These are phyloP conservation scores for Cenchrus purpureus DNA, from an alignment of 176 grass and related monocot species.

Conservation along the genomic window DNA sequence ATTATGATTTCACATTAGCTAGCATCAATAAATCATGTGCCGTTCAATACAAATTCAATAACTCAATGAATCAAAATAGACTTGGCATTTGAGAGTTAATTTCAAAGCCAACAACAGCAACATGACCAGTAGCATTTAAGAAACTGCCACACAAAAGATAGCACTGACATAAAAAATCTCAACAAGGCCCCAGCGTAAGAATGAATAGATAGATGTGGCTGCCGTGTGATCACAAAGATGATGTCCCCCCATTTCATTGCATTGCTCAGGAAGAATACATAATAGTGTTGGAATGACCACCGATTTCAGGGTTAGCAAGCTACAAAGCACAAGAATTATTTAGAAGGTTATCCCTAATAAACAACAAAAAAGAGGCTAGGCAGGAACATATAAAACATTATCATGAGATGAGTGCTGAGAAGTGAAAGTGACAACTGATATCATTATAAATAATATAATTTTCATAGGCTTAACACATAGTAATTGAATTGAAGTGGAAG, in stretches of 20 bases:
- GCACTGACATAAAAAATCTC: conserved; percentile 93
- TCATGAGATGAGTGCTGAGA: neutral
- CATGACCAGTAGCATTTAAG: conserved; percentile 14
- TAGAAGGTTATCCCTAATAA: conserved; percentile 19
- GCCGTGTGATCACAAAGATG: conserved; percentile 55
- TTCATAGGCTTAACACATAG: neutral
- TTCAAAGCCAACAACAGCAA: neutral
- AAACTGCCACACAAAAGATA: neutral
- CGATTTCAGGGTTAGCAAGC: conserved; percentile 85
- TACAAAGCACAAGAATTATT: conserved; percentile 46
- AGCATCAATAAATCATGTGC: neutral
- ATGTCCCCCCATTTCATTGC: conserved; percentile 32
- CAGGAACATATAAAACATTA: conserved; percentile 18
- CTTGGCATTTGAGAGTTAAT: conserved; percentile 17
- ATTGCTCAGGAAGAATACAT: conserved; percentile 89
- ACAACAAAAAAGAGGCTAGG: conserved; percentile 14
- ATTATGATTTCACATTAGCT: conserved; percentile 6
- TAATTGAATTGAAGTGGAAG: neutral
- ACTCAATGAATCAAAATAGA: neutral
- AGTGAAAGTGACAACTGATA: neutral
- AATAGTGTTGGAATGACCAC: conserved; percentile 77
- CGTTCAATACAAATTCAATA: conserved; percentile 10
- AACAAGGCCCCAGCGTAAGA: conserved; percentile 68
- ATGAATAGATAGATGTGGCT: conserved; percentile 60
- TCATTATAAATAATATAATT: neutral